A percentile compares a stretch with the other conserved stretches of the same genome.
These are phyloP conservation scores for Synchytrium microbalum DNA, from an alignment of 371 early-diverging fungal species.

Conservation along the genomic window DNA sequence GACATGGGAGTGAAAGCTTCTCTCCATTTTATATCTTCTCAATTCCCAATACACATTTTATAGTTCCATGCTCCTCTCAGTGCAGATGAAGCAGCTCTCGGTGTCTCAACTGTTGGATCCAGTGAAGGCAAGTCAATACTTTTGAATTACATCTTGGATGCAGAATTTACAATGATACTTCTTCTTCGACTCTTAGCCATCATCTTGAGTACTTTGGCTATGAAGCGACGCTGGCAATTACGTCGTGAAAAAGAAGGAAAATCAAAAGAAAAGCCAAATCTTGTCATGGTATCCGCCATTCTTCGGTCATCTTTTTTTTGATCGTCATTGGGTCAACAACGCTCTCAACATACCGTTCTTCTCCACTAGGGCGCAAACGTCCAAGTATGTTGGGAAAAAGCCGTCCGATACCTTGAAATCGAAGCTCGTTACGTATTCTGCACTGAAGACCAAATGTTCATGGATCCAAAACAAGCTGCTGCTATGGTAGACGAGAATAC, in stretches of 20 bases:
- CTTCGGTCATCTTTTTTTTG: background rate
- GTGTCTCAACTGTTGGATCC: slow-evolving; percentile 58
- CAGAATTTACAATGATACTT: too few relatives aligned
- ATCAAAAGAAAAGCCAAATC: slow-evolving; percentile 55
- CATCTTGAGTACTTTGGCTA: slow-evolving; percentile 58
- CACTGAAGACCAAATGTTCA: slow-evolving; percentile 34
- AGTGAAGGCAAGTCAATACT: too few relatives aligned
- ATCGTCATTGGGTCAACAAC: too few relatives aligned
- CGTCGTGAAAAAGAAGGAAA: slow-evolving; percentile 45
- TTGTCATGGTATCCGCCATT: slow-evolving; percentile 41
- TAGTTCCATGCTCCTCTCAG: slow-evolving; percentile 47
- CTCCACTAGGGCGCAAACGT: slow-evolving; percentile 65
- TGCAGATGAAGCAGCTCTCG: slow-evolving; percentile 4
- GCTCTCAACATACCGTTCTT: too few relatives aligned
- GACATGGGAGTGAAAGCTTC: too few relatives aligned
- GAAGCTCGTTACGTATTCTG: slow-evolving; percentile 55
- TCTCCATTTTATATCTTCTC: too few relatives aligned
- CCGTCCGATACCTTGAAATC: slow-evolving; percentile 62
- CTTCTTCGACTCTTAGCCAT: too few relatives aligned
- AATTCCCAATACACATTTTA: slow-evolving; percentile 61
- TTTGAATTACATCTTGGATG: too few relatives aligned
- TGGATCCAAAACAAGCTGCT: slow-evolving; percentile 47
- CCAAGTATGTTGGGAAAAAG: slow-evolving; percentile 60
- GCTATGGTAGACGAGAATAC: slow-evolving; percentile 66
- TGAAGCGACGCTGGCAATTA: slow-evolving; percentile 64